These are phyloP conservation scores for Marasmius oreades DNA, from an alignment of 1,284 basidiomycete genomes.

Conservation along the genomic window DNA sequence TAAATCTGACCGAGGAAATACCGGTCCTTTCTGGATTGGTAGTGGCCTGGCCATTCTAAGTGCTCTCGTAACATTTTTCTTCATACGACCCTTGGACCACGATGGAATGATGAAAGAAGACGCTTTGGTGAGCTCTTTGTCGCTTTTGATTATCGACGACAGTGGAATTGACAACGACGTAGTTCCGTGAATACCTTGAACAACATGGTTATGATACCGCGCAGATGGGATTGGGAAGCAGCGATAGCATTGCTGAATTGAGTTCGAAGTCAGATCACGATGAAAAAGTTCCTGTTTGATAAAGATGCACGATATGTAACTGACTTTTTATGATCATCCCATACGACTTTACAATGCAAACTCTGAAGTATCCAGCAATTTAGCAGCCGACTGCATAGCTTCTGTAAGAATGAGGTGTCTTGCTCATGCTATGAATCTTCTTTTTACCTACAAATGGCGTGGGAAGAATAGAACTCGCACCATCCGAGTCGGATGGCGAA, in stretches of 20 bases:
- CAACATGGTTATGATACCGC: constrained; percentile 14
- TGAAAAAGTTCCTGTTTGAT: constrained; percentile 10
- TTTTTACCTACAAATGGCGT: no score
- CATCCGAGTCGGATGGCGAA: no score
- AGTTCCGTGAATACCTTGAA: constrained; percentile 60
- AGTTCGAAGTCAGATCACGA: constrained; percentile 18
- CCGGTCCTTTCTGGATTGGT: constrained; percentile 80
- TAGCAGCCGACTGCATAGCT: no score
- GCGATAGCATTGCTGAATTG: constrained; percentile 11
- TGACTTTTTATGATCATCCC: no score
- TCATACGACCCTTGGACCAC: constrained; percentile 71
- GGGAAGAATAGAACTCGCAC: no score
- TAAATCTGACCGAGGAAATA: constrained; percentile 51
- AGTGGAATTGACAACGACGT: not conserved
- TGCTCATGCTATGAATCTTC: no score
- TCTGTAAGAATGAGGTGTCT: no score
- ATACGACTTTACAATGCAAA: not conserved
- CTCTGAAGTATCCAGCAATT: no score
- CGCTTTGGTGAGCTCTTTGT: constrained; percentile 37
- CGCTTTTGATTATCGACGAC: not conserved
- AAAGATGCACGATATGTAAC: not conserved
- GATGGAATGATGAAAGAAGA: constrained; percentile 85
- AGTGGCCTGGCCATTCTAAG: constrained; percentile 79
- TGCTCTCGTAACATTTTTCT: constrained; percentile 69
- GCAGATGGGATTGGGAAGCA: constrained; percentile 14